Percentiles rank a stretch among this genome's conserved stretches.
phyloP scores from a whole-genome alignment of 2,329 filamentous ascomycete genomes.

The Calonectria pteridis region DNA sequence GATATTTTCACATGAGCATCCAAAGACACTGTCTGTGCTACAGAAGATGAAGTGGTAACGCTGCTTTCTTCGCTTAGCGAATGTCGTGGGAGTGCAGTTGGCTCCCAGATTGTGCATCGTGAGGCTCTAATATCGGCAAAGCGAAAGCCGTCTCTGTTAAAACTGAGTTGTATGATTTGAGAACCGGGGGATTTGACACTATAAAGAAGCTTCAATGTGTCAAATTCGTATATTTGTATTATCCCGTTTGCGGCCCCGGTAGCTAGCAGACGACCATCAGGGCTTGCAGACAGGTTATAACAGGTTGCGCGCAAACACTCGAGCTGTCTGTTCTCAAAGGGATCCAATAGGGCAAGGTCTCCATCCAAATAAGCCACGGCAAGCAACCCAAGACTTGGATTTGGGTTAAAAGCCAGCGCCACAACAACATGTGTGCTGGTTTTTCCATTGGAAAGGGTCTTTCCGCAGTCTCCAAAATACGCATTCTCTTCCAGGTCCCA shows the following conservation, averaged over 20 bases:
- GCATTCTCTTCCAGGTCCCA: conserved; percentile 50
- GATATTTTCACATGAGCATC: conserved; percentile 45
- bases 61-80: conserved; percentile 44
- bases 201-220: conserved; percentile 43
- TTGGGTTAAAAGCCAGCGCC: conserved; percentile 52
- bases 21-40: conserved; percentile 39
- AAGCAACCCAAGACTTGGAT: conserved; percentile 45
- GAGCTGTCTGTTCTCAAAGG: conserved; percentile 39
- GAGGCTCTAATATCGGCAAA: conserved; percentile 51
- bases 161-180: conserved; percentile 48
- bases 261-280: conserved; percentile 47
- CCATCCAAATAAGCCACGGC: conserved; percentile 49
- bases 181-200: conserved; percentile 30
- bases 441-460: conserved; percentile 46
- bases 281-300: conserved; percentile 47
- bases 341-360: conserved; percentile 49
- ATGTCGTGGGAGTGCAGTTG: conserved; percentile 43
- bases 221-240: conserved; percentile 47
- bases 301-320: conserved; percentile 44
- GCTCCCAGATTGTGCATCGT: conserved; percentile 54
- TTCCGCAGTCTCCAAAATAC: conserved; percentile 50
- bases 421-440: conserved; percentile 46
- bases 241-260: conserved; percentile 39
- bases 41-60: conserved; percentile 32
- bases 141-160: conserved; percentile 46